phyloP scores from a whole-genome alignment of 768 basidiomycete genomes.

The Suillus luteus region DNA sequence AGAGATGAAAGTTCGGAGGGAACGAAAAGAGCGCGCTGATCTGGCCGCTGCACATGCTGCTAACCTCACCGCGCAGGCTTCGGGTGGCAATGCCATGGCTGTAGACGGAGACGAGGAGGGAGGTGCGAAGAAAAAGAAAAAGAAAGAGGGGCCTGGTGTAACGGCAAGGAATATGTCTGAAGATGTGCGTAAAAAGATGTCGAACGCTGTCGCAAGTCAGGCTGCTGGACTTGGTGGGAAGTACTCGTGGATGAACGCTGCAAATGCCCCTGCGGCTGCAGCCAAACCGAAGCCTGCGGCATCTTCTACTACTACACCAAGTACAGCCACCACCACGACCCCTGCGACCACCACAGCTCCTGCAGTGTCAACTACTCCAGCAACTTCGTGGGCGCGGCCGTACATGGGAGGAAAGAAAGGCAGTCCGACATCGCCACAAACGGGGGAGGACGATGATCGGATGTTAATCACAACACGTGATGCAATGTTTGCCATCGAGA shows the following conservation, averaged over 20 bases:
- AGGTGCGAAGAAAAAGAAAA: constrained; percentile 76
- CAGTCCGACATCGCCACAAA: constrained; percentile 32
- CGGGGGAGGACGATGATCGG: constrained; percentile 58
- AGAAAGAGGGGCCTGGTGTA: constrained; percentile 81
- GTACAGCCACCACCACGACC: constrained; percentile 28
- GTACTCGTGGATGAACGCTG: constrained; percentile 88
- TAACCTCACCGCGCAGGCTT: constrained; percentile 58
- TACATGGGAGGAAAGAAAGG: constrained; percentile 60
- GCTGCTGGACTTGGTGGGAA: constrained; percentile 83
- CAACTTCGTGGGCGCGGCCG: constrained; percentile 58
- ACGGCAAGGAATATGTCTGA: constrained; percentile 90
- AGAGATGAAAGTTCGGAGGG: constrained; percentile 70
- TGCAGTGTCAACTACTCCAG: constrained; percentile 32
- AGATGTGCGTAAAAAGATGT: constrained; percentile 90
- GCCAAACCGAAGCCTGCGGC: constrained; percentile 40
- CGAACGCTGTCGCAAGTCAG: constrained; percentile 85
- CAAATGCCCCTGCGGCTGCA: constrained; percentile 46
- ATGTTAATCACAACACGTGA: constrained; percentile 71
- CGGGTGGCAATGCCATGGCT: constrained; percentile 34
- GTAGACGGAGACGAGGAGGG: constrained; percentile 52
- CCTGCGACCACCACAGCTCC: constrained; percentile 35
- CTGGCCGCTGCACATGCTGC: constrained; percentile 71
- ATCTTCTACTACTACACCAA: constrained; percentile 34
- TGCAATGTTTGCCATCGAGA: constrained; percentile 84
- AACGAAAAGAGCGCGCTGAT: constrained; percentile 77